Evolutionary conservation across 345 rosid species (phyloP).

Genomic region (Ceriops decandra): DNA sequence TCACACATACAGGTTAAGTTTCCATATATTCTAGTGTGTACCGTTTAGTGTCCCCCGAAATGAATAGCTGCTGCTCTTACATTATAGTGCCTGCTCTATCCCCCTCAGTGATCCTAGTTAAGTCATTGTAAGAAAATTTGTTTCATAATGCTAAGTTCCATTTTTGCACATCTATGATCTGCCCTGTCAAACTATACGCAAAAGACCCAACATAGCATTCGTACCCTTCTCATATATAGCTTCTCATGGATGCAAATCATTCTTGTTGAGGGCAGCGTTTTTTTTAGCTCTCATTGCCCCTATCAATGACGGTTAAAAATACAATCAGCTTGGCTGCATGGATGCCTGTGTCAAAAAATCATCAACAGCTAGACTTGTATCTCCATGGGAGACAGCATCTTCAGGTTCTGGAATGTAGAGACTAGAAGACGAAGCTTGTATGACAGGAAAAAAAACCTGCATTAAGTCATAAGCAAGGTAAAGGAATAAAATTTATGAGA

Average conservation of each 20-base stretch:
- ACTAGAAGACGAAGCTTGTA: constrained; percentile 72
- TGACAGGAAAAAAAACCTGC: too few species aligned
- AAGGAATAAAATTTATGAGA: too few species aligned
- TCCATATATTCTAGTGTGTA: too few species aligned
- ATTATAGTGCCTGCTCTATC: constrained; percentile 8
- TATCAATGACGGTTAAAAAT: constrained; percentile 5
- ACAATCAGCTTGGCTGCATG: constrained; percentile 7
- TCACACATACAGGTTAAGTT: too few species aligned
- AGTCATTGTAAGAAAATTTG: constrained; percentile 5
- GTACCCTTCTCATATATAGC: too few species aligned
- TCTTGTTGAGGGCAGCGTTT: background rate
- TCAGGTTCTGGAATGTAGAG: constrained; percentile 92
- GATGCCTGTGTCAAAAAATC: constrained; percentile 72
- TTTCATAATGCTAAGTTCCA: constrained; percentile 15
- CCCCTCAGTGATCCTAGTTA: constrained; percentile 8
- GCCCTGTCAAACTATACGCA: constrained; percentile 9
- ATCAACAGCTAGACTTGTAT: constrained; percentile 76
- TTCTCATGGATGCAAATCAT: background rate
- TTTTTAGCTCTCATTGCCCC: constrained; percentile 7
- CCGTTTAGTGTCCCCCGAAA: background rate
- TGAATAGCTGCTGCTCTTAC: constrained; percentile 10
- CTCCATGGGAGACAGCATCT: constrained; percentile 95
- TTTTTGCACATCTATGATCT: constrained; percentile 17
- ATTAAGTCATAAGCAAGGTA: too few species aligned
- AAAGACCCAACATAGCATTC: too few species aligned